These are phyloP conservation scores for Thalassia testudinum DNA, from an alignment of 116 monocot species.

Conservation along the genomic window DNA sequence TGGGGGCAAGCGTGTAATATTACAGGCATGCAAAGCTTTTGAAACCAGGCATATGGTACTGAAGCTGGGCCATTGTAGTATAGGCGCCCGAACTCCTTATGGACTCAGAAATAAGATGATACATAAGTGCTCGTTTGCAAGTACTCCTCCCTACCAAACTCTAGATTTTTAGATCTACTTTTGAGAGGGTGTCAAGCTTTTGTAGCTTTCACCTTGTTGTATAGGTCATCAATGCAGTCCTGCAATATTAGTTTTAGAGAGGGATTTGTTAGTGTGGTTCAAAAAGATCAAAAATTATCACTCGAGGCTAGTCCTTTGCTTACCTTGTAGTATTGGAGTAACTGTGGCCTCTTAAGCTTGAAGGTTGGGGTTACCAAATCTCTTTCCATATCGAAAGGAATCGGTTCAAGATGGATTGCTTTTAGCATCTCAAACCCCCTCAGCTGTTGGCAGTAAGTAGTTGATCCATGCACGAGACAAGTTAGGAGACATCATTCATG, in stretches of 20 bases:
- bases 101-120: too few relatives aligned
- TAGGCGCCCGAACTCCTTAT: too few relatives aligned
- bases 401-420: constrained; percentile 60
- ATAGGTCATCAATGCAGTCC: constrained; percentile 52
- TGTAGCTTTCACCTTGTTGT: constrained; percentile 42
- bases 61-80: too few relatives aligned
- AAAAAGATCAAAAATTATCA: not conserved
- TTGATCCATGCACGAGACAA: not conserved
- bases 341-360: constrained; percentile 75
- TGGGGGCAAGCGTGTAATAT: too few relatives aligned
- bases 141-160: too few relatives aligned
- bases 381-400: constrained; percentile 72
- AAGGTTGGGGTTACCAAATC: constrained; percentile 87
- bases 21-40: too few relatives aligned
- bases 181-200: constrained; percentile 12
- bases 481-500: not conserved
- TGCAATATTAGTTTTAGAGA: constrained; percentile 13
- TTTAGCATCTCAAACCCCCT: constrained; percentile 85
- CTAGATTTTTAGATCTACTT: too few relatives aligned
- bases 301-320: not conserved
- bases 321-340: constrained; percentile 81
- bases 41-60: too few relatives aligned
- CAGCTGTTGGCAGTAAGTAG: constrained; percentile 24
- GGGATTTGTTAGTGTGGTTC: not conserved
- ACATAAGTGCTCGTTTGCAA: too few relatives aligned